Evolutionary conservation across 495 filamentous ascomycete species (phyloP), one percentile per base, ranked within the genome.

Genomic region (Hamigera avellanea): DNA sequence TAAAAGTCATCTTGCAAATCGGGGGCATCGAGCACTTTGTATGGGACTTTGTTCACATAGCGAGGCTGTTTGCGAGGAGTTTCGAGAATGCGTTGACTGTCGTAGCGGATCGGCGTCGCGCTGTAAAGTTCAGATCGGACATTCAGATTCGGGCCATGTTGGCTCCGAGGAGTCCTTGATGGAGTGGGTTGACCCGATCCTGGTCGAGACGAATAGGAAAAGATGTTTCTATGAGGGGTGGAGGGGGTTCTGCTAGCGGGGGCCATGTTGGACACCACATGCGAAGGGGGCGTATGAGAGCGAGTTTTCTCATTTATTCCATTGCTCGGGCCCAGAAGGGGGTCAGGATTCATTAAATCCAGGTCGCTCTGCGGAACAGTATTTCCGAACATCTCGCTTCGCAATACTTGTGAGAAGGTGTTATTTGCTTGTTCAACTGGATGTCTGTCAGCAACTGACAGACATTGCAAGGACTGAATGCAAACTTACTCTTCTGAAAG

Each of bases 1-100:
- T 98, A 98, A 56, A 95, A 98, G 54, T 98, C 93, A 47, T 98
- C 91, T 18, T 87, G 87, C 12, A 98, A 57, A 42, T 96, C 91
- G 10, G 91, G 91, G 0, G 93, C 91, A 67, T 98, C 91, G 3
- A 98, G 68, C 6, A 98, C 91, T 57, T 96, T 98, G 65, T 87
- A 96, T 1, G 91, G 91, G 0, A 95, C 88, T 56, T 96, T 96
- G 55, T 81, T 84, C 15, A 98, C 86, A 7, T 84, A 80, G 41
- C 91, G 72, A 1, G 87, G 83, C 41, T 87, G 78, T 51, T 93
- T 86, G 44, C 86, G 71, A 2, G 89, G 91, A 18, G 80, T 89
- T 27, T 95, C 69, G 2, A 98, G 75, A 69, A 96, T 87, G 25
- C 81, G 81, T 49, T 96, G 91, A 42, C 83, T 93, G 40, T 80